These are phyloP conservation scores for Sporothrix schenckii DNA, from an alignment of 2,329 filamentous ascomycete species.

Conservation along the genomic window DNA sequence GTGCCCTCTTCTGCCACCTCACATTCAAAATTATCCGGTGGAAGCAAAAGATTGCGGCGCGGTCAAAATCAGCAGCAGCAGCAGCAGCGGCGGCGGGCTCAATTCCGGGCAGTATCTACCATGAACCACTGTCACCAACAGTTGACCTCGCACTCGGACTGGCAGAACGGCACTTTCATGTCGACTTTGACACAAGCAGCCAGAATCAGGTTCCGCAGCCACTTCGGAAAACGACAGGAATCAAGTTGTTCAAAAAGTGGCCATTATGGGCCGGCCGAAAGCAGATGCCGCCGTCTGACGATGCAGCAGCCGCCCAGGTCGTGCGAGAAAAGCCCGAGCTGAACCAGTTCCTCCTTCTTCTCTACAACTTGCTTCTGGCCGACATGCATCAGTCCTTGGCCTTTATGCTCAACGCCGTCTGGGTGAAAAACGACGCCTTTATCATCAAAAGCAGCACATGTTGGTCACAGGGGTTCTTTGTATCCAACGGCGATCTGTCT, in stretches of 20 bases:
- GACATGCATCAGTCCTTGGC: slow-evolving; percentile 60
- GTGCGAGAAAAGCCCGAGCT: slow-evolving; percentile 31
- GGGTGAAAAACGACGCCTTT: slow-evolving; percentile 54
- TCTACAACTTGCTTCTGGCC: slow-evolving; percentile 62
- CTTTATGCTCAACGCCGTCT: slow-evolving; percentile 59
- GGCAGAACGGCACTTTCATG: slow-evolving; percentile 38
- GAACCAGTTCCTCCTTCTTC: slow-evolving; percentile 63
- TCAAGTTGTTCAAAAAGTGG: too few species aligned
- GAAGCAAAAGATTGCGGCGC: slow-evolving; percentile 33
- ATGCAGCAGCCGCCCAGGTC: too few species aligned
- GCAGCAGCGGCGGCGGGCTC: too few species aligned
- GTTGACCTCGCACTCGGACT: slow-evolving; percentile 41
- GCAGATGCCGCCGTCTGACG: too few species aligned
- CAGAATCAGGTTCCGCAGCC: too few species aligned
- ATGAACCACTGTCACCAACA: not conserved
- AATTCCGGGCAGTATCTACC: not conserved
- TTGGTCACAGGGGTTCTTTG: slow-evolving; percentile 59
- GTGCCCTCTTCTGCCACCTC: slow-evolving; percentile 39
- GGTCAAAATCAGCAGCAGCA: not conserved
- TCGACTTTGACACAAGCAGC: not conserved
- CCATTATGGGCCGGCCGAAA: too few species aligned
- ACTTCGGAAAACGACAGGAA: too few species aligned
- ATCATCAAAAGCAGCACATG: slow-evolving; percentile 54
- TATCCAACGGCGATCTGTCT: slow-evolving; percentile 61
- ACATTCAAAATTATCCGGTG: slow-evolving; percentile 41